Evolutionary conservation across 306 rosid genomes (phyloP).

Genomic region (Bauhinia variegata): DNA sequence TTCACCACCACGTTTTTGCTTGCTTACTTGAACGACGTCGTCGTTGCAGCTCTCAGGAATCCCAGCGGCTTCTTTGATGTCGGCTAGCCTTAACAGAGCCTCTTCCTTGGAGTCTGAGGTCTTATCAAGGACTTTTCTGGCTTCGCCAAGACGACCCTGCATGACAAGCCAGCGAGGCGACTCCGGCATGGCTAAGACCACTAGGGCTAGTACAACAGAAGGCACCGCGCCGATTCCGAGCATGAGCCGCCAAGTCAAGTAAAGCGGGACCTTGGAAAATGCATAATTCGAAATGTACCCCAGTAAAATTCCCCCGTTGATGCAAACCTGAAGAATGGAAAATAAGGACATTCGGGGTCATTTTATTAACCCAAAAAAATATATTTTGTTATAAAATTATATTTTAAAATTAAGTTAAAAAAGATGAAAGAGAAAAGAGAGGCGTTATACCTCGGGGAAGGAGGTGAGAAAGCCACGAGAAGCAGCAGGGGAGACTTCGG

Average conservation of each 20-base stretch:
- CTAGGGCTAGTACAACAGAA: conserved; percentile 46
- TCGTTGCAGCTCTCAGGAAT: conserved; percentile 64
- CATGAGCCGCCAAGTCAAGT: conserved; percentile 82
- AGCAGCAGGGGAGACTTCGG: conserved; percentile 80
- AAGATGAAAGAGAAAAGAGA: not conserved
- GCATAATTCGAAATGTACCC: conserved; percentile 80
- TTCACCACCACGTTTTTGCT: conserved; percentile 46
- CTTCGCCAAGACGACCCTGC: conserved; percentile 78
- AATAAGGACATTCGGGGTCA: too few species aligned
- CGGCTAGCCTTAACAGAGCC: conserved; percentile 55
- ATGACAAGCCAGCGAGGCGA: conserved; percentile 88
- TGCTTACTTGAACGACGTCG: conserved; percentile 49
- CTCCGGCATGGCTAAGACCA: conserved; percentile 78
- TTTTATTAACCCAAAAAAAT: too few species aligned
- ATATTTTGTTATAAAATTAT: too few species aligned
- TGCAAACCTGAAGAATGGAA: conserved; percentile 51
- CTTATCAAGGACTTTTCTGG: conserved; percentile 57
- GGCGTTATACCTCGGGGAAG: conserved; percentile 91
- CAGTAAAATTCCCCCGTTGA: conserved; percentile 60
- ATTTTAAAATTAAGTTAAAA: too few species aligned
- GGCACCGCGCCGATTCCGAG: conserved; percentile 73
- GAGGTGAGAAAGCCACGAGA: conserved; percentile 89
- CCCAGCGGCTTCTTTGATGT: conserved; percentile 72
- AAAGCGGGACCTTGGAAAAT: conserved; percentile 49
- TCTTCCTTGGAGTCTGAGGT: conserved; percentile 68